phyloP scores from a whole-genome alignment of 176 grass and related monocot species.

The Stipa capillata region DNA sequence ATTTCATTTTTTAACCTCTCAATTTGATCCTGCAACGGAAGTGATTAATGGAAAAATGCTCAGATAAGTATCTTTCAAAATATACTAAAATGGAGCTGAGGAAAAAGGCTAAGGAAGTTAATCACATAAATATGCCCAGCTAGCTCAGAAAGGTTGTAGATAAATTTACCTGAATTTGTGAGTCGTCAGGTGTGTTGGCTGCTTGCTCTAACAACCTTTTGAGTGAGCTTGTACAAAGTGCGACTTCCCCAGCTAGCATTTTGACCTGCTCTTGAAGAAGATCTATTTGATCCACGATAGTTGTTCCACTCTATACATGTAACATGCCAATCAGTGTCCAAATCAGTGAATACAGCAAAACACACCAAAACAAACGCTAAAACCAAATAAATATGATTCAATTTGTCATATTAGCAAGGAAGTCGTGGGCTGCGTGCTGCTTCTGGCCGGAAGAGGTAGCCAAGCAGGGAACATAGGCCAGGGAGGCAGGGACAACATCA shows the following conservation, averaged over 20 bases:
- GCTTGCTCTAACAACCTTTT: conserved; percentile 86
- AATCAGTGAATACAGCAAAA: not conserved
- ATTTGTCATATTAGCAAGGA: not conserved
- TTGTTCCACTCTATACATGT: conserved; percentile 67
- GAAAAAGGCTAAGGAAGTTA: not conserved
- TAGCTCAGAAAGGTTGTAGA: conserved; percentile 1
- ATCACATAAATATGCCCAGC: not conserved
- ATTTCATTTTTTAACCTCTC: conserved; percentile 72
- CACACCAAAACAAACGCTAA: not conserved
- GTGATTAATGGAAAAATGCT: conserved; percentile 3
- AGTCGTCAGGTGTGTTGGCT: conserved; percentile 50
- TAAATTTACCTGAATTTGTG: conserved; percentile 59
- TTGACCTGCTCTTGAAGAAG: conserved; percentile 96
- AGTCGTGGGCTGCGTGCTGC: not conserved
- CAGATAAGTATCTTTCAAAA: not conserved
- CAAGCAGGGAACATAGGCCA: not conserved
- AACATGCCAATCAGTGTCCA: conserved; percentile 8
- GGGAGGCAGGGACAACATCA: not conserved
- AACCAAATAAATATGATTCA: not conserved
- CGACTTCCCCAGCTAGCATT: conserved; percentile 89
- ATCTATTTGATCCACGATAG: conserved; percentile 98
- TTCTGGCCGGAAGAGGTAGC: not conserved
- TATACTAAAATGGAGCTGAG: not conserved
- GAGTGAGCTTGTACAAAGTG: conserved; percentile 90
- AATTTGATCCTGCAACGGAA: conserved; percentile 62